Evolutionary conservation across 371 early-diverging fungal genomes (phyloP).

Genomic region (Lichtheimia hyalospora): DNA sequence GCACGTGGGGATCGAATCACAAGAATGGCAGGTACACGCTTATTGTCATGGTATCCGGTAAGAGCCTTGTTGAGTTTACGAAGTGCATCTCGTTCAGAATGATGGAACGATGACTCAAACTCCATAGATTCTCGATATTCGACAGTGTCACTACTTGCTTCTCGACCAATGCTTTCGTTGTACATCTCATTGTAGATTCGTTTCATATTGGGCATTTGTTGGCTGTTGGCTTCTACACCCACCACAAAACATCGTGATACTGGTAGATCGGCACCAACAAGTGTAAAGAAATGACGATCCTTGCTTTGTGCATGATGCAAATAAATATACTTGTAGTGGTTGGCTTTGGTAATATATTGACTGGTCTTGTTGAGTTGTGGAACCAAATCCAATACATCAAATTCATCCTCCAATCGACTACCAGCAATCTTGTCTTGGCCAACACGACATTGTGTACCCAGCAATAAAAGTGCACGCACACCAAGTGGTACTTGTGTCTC

Average conservation of each 20-base stretch:
- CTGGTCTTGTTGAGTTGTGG: conserved; percentile 25
- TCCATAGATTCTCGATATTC: conserved; percentile 50
- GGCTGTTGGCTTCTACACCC: conserved; percentile 60
- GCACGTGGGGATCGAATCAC: conserved; percentile 62
- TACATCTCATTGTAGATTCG: conserved; percentile 35
- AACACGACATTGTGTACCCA: conserved; percentile 64
- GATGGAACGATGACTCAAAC: conserved; percentile 45
- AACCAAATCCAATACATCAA: conserved; percentile 59
- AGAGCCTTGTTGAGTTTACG: conserved; percentile 49
- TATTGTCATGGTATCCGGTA: conserved; percentile 57
- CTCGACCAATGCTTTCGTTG: conserved; percentile 15
- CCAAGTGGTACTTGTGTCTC: conserved; percentile 84
- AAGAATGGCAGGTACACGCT: conserved; percentile 71
- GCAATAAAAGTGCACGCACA: conserved; percentile 75
- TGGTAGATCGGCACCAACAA: conserved; percentile 61
- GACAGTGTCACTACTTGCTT: conserved; percentile 41
- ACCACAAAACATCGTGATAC: conserved; percentile 69
- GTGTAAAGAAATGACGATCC: conserved; percentile 72
- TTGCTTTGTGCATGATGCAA: conserved; percentile 71
- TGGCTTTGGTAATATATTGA: conserved; percentile 42
- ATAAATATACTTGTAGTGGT: conserved; percentile 61
- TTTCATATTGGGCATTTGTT: conserved; percentile 75
- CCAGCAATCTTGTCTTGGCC: conserved; percentile 33
- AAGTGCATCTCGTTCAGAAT: conserved; percentile 60
- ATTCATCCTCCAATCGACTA: conserved; percentile 31